Evolutionary conservation across 257 asterid genomes (phyloP).

Genomic region (Hygrophila difformis): DNA sequence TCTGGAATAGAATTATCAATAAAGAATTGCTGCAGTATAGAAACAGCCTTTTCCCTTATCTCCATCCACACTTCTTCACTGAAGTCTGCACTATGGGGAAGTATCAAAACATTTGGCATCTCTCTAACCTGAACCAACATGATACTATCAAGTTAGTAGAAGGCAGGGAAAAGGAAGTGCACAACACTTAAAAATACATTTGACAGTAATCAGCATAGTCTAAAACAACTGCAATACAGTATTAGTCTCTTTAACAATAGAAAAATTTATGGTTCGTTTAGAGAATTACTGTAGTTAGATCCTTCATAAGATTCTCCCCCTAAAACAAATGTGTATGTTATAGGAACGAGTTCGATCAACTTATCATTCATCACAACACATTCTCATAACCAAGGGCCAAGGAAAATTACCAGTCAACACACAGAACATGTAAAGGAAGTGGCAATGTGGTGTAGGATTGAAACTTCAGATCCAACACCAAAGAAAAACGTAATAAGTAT

Average conservation of each 20-base stretch:
- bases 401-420: background rate
- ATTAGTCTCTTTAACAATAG: background rate
- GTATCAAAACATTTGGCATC: constrained; percentile 99
- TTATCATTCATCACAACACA: background rate
- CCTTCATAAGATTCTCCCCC: background rate
- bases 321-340: background rate
- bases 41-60: constrained; percentile 85
- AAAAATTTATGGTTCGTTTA: background rate
- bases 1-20: constrained; percentile 63
- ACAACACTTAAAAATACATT: no score
- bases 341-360: background rate
- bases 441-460: background rate
- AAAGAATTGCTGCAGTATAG: constrained; percentile 75
- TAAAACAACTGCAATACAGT: background rate
- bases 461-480: constrained; percentile 12
- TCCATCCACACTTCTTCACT: constrained; percentile 99
- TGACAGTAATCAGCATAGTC: no score
- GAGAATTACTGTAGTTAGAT: background rate
- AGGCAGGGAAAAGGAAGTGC: background rate
- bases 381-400: background rate
- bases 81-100: constrained; percentile 98
- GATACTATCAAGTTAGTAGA: constrained; percentile 12
- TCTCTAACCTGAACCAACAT: constrained; percentile 65
- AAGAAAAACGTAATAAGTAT: constrained; percentile 11
- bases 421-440: background rate